Conservation (phyloP, 148 eudicot species). For the Cornus controversa region DNA sequence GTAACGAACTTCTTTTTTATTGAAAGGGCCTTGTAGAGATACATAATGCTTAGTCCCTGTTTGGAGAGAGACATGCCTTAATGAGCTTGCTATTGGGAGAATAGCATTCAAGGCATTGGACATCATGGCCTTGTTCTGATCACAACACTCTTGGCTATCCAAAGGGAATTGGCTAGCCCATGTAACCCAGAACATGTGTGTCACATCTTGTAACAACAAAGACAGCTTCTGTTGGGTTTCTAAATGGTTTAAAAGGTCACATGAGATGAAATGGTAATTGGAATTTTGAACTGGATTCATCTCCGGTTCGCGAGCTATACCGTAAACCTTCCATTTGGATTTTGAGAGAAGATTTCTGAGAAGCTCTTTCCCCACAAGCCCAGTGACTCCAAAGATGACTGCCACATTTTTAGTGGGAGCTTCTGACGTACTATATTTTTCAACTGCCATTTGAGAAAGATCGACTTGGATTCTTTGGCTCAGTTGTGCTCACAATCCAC, state of each 20-base stretch:
- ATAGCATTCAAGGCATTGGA: conserved; percentile 60
- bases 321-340: conserved; percentile 74
- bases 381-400: conserved; percentile 75
- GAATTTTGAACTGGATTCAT: conserved; percentile 16
- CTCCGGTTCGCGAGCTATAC: conserved; percentile 60
- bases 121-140: conserved; percentile 81
- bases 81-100: conserved; percentile 40
- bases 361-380: conserved; percentile 84
- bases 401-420: conserved; percentile 45
- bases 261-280: conserved; percentile 61
- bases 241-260: conserved; percentile 58
- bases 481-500: conserved; percentile 1
- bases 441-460: conserved; percentile 24
- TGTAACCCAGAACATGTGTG: conserved; percentile 85
- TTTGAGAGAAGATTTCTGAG: conserved; percentile 47
- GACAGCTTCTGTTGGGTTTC: conserved; percentile 56
- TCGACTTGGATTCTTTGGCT: conserved; percentile 7
- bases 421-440: conserved; percentile 14
- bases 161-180: conserved; percentile 77
- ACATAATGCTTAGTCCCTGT: conserved; percentile 85
- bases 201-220: conserved; percentile 45
- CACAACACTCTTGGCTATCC: conserved; percentile 61
- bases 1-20: background rate
- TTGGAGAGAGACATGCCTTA: conserved; percentile 73
- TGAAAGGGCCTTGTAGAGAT: conserved; percentile 29